phyloP scores from a whole-genome alignment of 371 early-diverging fungal species.

The Circinella umbellata region DNA sequence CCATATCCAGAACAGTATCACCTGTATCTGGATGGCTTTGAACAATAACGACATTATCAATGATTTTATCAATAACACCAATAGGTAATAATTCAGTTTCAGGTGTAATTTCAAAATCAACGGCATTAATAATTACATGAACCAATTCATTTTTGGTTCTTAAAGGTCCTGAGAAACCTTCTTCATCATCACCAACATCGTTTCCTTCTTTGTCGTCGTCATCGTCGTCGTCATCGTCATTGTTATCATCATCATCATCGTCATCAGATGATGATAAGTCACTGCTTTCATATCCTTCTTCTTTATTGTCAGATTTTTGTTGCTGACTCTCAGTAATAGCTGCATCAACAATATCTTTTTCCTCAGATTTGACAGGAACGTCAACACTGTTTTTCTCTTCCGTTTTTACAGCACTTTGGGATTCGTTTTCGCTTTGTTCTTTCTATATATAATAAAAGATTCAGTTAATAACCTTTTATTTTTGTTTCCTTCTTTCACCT shows the following conservation, averaged over 20 bases:
- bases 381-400: no score
- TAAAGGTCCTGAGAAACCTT: slow-evolving; percentile 18
- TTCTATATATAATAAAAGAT: background rate
- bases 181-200: no score
- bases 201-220: background rate
- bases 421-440: no score
- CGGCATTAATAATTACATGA: slow-evolving; percentile 59
- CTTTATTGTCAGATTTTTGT: background rate
- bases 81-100: slow-evolving; percentile 57
- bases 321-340: background rate
- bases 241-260: background rate
- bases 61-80: slow-evolving; percentile 73
- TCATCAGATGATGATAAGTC: slow-evolving; percentile 8
- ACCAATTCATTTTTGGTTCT: slow-evolving; percentile 65
- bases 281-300: slow-evolving; percentile 16
- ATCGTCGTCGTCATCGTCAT: background rate
- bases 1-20: slow-evolving; percentile 75
- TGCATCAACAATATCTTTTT: slow-evolving; percentile 2
- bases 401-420: no score
- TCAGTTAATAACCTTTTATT: background rate
- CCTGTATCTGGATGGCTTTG: slow-evolving; percentile 57
- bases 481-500: background rate
- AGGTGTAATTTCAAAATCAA: slow-evolving; percentile 63
- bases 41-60: slow-evolving; percentile 81
- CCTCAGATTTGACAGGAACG: background rate